phyloP scores from a whole-genome alignment of 768 basidiomycete genomes.

The Serendipita vermifera region DNA sequence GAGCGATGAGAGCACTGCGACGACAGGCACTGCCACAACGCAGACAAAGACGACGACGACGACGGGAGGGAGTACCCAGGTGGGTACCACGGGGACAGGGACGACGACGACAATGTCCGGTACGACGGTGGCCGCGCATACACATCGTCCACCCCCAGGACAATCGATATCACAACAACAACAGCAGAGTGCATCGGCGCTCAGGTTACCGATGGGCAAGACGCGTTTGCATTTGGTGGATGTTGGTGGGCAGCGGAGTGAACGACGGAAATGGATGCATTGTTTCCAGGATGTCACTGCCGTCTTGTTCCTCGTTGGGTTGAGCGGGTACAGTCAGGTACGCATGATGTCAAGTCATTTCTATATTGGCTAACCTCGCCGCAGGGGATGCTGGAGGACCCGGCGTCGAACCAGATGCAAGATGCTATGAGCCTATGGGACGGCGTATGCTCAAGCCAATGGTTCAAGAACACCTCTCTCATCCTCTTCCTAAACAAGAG shows the following conservation, averaged over 20 bases:
- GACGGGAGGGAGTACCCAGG: too few species aligned
- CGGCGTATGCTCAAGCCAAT: constrained; percentile 29
- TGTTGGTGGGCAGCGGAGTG: constrained; percentile 29
- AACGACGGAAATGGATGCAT: constrained; percentile 24
- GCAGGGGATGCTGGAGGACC: constrained; percentile 5
- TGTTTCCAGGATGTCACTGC: constrained; percentile 27
- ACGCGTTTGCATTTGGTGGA: constrained; percentile 24
- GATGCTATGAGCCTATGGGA: constrained; percentile 30
- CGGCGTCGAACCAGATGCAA: constrained; percentile 27
- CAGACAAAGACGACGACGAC: too few species aligned
- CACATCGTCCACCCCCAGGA: too few species aligned
- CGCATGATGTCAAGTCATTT: constrained; percentile 11
- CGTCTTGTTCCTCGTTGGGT: constrained; percentile 28
- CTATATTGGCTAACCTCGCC: background rate
- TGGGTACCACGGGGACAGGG: too few species aligned
- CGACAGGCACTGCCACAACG: too few species aligned
- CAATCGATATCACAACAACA: too few species aligned
- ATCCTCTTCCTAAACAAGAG: constrained; percentile 33
- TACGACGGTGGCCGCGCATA: too few species aligned
- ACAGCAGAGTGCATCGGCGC: background rate
- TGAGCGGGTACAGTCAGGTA: constrained; percentile 28
- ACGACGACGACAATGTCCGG: too few species aligned
- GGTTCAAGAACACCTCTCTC: constrained; percentile 29
- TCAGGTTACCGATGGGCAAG: background rate
- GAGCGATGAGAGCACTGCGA: too few species aligned